These are phyloP conservation scores for Neurospora sp. DNA, from an alignment of 495 filamentous ascomycete species.

Conservation along the genomic window DNA sequence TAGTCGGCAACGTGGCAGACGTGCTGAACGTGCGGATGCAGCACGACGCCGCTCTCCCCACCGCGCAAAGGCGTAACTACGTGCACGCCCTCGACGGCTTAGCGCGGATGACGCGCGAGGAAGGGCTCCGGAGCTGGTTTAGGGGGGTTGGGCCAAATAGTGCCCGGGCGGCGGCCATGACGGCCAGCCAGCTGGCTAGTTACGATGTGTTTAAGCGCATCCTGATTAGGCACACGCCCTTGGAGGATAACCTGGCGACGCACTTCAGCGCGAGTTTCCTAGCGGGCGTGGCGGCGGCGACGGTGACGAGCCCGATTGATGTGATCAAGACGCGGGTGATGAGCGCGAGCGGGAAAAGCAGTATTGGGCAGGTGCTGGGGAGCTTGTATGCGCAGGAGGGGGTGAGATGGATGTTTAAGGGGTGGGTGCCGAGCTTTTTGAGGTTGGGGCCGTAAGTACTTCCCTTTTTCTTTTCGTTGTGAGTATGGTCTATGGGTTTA, in stretches of 20 bases:
- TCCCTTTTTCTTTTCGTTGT: neutral
- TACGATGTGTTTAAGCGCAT: slow-evolving; percentile 85
- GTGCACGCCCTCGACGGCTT: slow-evolving; percentile 80
- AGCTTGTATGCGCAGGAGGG: slow-evolving; percentile 74
- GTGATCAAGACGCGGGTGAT: slow-evolving; percentile 97
- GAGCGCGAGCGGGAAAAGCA: slow-evolving; percentile 55
- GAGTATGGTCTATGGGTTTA: too few species aligned
- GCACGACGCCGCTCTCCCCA: slow-evolving; percentile 75
- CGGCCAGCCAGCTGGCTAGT: slow-evolving; percentile 75
- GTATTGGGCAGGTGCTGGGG: slow-evolving; percentile 47
- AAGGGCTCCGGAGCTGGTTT: slow-evolving; percentile 65
- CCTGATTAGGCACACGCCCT: slow-evolving; percentile 55
- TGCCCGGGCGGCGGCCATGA: slow-evolving; percentile 86
- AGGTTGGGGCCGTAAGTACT: slow-evolving; percentile 57
- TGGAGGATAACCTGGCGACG: slow-evolving; percentile 68
- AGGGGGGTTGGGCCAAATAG: slow-evolving; percentile 89
- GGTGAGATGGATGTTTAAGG: slow-evolving; percentile 82
- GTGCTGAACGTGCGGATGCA: slow-evolving; percentile 99
- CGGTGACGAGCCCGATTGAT: slow-evolving; percentile 88
- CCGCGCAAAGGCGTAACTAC: slow-evolving; percentile 72
- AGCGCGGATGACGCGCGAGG: slow-evolving; percentile 69
- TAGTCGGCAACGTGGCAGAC: slow-evolving; percentile 89
- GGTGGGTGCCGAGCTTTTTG: slow-evolving; percentile 96
- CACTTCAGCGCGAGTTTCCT: slow-evolving; percentile 82
- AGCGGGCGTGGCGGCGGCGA: slow-evolving; percentile 90